Evolutionary conservation across 345 rosid species (phyloP).

Genomic region (Linum tenue): DNA sequence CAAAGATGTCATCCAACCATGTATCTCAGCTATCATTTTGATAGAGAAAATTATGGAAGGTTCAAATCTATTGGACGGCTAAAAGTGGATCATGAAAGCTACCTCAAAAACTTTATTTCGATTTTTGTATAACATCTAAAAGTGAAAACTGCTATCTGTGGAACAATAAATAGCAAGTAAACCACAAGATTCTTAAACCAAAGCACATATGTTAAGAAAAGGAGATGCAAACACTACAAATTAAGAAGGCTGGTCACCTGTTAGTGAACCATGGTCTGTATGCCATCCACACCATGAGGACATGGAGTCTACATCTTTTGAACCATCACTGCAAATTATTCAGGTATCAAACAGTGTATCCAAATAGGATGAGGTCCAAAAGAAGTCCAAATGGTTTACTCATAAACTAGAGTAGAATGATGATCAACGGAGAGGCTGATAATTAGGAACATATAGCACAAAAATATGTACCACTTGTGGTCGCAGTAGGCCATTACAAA

Average conservation of each 20-base stretch:
- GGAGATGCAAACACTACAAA: too few species aligned
- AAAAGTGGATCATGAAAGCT: not conserved
- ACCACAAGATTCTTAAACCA: not conserved
- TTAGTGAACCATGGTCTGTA: conserved; percentile 80
- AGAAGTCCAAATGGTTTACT: not conserved
- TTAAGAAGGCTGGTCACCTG: conserved; percentile 34
- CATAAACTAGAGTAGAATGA: not conserved
- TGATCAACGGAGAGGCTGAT: not conserved
- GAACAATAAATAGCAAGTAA: too few species aligned
- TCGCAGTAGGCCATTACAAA: not conserved
- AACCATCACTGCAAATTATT: conserved; percentile 35
- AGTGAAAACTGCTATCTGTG: too few species aligned
- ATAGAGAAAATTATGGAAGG: not conserved
- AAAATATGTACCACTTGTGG: not conserved
- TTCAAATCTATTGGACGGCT: not conserved
- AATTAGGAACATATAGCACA: not conserved
- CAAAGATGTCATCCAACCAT: not conserved
- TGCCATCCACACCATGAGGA: conserved; percentile 99
- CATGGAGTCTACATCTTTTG: conserved; percentile 37
- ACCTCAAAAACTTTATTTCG: too few species aligned
- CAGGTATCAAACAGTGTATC: not conserved
- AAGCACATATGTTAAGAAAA: not conserved
- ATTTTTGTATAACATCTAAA: too few species aligned
- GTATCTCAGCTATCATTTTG: not conserved
- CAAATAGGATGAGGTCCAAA: not conserved